Percentiles rank a stretch among this genome's conserved stretches.
These are phyloP conservation scores for Ophiognomonia clavigignenti-juglandacearum DNA, from an alignment of 2,329 filamentous ascomycete species.

Conservation along the genomic window DNA sequence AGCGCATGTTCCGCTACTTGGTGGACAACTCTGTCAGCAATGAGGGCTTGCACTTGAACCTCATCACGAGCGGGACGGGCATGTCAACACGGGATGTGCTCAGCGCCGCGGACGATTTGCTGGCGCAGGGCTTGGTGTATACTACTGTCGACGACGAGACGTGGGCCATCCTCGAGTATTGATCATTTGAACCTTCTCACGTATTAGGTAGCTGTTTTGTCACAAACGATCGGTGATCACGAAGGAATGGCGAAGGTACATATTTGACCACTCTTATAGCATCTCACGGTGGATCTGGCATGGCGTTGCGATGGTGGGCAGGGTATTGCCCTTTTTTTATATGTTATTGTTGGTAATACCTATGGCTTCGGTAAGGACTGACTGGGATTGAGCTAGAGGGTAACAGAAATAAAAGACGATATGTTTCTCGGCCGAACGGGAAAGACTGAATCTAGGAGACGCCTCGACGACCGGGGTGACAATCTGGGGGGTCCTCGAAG, in stretches of 20 bases:
- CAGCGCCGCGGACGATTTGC: slow-evolving; percentile 75
- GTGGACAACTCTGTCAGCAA: slow-evolving; percentile 64
- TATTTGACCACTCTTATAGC: slow-evolving; percentile 6
- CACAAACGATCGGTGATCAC: too few relatives aligned
- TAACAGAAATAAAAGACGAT: slow-evolving; percentile 1
- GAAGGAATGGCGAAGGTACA: not conserved
- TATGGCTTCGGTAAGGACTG: slow-evolving; percentile 14
- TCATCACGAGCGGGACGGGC: slow-evolving; percentile 62
- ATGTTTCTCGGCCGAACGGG: not conserved
- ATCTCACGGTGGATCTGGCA: slow-evolving; percentile 8
- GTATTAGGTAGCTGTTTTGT: too few relatives aligned
- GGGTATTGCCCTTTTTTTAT: slow-evolving; percentile 10
- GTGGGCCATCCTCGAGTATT: slow-evolving; percentile 77
- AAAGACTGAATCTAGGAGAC: slow-evolving; percentile 5
- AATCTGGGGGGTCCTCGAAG: not conserved
- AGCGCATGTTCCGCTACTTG: slow-evolving; percentile 68
- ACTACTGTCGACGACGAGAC: slow-evolving; percentile 91
- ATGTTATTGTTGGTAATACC: slow-evolving; percentile 11
- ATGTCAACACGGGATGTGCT: slow-evolving; percentile 67
- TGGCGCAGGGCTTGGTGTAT: slow-evolving; percentile 71
- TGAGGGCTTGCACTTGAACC: slow-evolving; percentile 78
- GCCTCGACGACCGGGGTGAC: not conserved
- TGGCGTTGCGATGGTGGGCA: slow-evolving; percentile 12
- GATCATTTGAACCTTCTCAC: slow-evolving; percentile 10
- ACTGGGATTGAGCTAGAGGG: not conserved